These are phyloP conservation scores for Exophiala aquamarina DNA, from an alignment of 2,329 filamentous ascomycete genomes.

Conservation along the genomic window DNA sequence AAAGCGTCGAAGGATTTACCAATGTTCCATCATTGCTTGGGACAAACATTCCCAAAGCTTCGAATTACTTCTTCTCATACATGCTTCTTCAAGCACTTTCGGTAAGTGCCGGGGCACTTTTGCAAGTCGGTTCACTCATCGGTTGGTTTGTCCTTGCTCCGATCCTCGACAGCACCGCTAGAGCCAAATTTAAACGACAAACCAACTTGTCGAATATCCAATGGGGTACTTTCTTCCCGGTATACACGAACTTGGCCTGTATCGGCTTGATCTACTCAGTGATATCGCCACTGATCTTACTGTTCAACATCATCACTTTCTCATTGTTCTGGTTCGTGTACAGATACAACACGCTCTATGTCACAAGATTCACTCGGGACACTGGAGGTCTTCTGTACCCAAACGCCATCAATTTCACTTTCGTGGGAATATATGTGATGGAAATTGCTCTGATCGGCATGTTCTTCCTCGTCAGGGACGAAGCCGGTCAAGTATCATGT, in stretches of 20 bases:
- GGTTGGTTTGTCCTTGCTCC: conserved; percentile 80
- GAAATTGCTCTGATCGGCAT: conserved; percentile 85
- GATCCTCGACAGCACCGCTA: conserved; percentile 76
- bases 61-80: conserved; percentile 98
- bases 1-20: conserved; percentile 66
- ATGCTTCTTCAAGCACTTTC: conserved; percentile 93
- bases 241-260: conserved; percentile 94
- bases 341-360: conserved; percentile 95
- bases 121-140: conserved; percentile 77
- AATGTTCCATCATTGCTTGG: conserved; percentile 72
- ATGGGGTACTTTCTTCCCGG: conserved; percentile 93
- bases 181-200: conserved; percentile 82
- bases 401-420: conserved; percentile 89
- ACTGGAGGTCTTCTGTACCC: conserved; percentile 93
- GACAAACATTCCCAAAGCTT: conserved; percentile 75
- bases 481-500: conserved; percentile 57
- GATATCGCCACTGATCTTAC: conserved; percentile 82
- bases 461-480: conserved; percentile 74
- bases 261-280: conserved; percentile 88
- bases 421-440: conserved; percentile 93
- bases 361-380: conserved; percentile 84
- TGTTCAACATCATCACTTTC: conserved; percentile 94
- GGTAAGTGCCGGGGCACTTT: conserved; percentile 81
- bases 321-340: conserved; percentile 89
- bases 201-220: conserved; percentile 73